Percentiles rank a stretch among this genome's conserved stretches.
phyloP scores from a whole-genome alignment of 2,329 filamentous ascomycete genomes.

The Neurospora crassa region DNA sequence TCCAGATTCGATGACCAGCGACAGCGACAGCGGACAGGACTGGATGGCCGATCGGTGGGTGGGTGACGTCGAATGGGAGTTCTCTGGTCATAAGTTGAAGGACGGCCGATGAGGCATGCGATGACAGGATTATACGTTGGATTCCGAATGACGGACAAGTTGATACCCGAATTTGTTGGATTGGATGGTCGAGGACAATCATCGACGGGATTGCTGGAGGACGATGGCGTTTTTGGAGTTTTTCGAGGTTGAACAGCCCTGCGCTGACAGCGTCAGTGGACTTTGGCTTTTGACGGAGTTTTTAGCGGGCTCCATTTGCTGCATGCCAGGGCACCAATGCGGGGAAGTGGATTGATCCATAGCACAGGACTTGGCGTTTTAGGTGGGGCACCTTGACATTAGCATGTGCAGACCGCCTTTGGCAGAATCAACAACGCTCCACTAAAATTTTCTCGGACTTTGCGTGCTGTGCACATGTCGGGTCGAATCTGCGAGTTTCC shows the following conservation, averaged over 20 bases:
- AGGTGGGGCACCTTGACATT: not conserved
- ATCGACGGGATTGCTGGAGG: not conserved
- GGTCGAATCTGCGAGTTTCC: not conserved
- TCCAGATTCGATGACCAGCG: not conserved
- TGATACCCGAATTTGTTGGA: not conserved
- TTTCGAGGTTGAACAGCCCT: not conserved
- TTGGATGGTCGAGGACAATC: not conserved
- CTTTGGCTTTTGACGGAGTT: not conserved
- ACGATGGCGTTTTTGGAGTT: not conserved
- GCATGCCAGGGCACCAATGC: not conserved
- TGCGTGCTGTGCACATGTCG: not conserved
- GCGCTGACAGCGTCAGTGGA: not conserved
- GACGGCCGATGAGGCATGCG: not conserved
- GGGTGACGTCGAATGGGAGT: not conserved
- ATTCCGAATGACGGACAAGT: not conserved
- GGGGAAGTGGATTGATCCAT: not conserved
- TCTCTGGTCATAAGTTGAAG: not conserved
- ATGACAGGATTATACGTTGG: not conserved
- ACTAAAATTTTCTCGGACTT: conserved; percentile 9
- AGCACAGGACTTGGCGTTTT: not conserved
- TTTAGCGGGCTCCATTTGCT: not conserved
- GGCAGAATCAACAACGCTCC: conserved; percentile 12
- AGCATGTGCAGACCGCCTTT: conserved; percentile 7
- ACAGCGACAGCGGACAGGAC: not conserved
- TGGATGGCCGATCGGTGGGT: not conserved